Evolutionary conservation across 495 filamentous ascomycete genomes (phyloP).

Genomic region (Wilcoxina mikolae): DNA sequence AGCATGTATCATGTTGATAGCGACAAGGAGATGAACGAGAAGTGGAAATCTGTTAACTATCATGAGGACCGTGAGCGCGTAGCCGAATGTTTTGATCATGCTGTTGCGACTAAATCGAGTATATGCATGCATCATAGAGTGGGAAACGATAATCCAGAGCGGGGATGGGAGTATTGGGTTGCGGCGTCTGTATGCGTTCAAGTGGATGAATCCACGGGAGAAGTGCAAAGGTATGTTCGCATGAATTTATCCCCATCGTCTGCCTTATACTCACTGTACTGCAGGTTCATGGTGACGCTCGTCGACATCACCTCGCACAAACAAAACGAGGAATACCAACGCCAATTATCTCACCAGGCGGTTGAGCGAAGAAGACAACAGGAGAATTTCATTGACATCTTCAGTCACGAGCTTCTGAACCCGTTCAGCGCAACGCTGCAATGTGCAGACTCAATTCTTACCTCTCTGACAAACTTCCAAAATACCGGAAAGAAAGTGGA

Average conservation of each 20-base stretch:
- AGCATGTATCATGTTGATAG: conserved; percentile 9
- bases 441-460: conserved; percentile 60
- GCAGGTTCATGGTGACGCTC: conserved; percentile 36
- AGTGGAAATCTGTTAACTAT: conserved; percentile 14
- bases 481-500: conserved; percentile 9
- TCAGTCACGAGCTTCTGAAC: conserved; percentile 78
- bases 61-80: conserved; percentile 17
- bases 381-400: conserved; percentile 82
- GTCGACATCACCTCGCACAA: conserved; percentile 43
- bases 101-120: conserved; percentile 11
- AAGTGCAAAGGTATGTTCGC: neutral
- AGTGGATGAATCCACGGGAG: neutral
- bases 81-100: conserved; percentile 9
- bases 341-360: conserved; percentile 22
- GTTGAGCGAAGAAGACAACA: conserved; percentile 38
- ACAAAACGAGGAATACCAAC: conserved; percentile 28
- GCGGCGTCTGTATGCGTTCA: conserved; percentile 20
- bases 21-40: neutral
- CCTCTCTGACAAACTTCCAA: conserved; percentile 14
- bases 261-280: neutral
- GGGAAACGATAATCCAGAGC: neutral
- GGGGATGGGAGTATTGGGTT: conserved; percentile 25
- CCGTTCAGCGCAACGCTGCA: conserved; percentile 70
- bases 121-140: neutral
- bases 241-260: neutral